A percentile compares a stretch with the other conserved stretches of the same genome.
These are phyloP conservation scores for Epichloe sylvatica DNA, from an alignment of 2,329 filamentous ascomycete species.

Conservation along the genomic window DNA sequence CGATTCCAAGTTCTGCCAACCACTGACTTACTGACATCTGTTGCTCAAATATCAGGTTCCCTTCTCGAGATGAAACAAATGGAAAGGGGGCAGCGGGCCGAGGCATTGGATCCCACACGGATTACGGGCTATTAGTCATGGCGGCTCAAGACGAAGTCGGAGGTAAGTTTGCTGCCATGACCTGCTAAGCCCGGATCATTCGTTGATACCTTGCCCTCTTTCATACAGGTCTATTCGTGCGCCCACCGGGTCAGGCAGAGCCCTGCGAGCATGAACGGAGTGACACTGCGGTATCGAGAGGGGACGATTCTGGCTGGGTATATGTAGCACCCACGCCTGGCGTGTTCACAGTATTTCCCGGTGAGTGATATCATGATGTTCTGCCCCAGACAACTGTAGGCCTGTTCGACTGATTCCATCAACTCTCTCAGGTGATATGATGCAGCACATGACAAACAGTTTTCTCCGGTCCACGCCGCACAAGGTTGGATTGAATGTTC, in stretches of 20 bases:
- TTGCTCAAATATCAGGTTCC: slow-evolving; percentile 14
- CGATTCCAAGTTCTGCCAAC: background rate
- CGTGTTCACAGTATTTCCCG: slow-evolving; percentile 35
- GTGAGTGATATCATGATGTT: slow-evolving; percentile 11
- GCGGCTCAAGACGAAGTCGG: slow-evolving; percentile 36
- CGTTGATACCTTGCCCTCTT: background rate
- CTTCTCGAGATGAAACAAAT: slow-evolving; percentile 22
- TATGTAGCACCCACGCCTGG: slow-evolving; percentile 31
- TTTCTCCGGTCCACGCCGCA: slow-evolving; percentile 33
- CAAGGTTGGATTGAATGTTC: slow-evolving; percentile 35
- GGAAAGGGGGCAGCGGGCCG: slow-evolving; percentile 35
- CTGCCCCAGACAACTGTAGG: background rate
- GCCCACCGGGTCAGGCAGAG: slow-evolving; percentile 27
- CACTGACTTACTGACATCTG: background rate
- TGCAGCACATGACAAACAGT: slow-evolving; percentile 35
- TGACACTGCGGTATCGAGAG: slow-evolving; percentile 26
- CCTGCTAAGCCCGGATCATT: background rate
- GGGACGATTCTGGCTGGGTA: slow-evolving; percentile 32
- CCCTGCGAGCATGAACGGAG: slow-evolving; percentile 31
- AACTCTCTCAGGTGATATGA: slow-evolving; percentile 30
- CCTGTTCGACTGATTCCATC: background rate
- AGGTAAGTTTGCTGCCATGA: slow-evolving; percentile 15
- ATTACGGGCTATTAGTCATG: slow-evolving; percentile 38
- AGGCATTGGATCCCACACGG: slow-evolving; percentile 38
- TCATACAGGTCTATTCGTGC: slow-evolving; percentile 28